These are phyloP conservation scores for Pythium myriotylum DNA, from an alignment of 352 stramenopile species.

Conservation along the genomic window DNA sequence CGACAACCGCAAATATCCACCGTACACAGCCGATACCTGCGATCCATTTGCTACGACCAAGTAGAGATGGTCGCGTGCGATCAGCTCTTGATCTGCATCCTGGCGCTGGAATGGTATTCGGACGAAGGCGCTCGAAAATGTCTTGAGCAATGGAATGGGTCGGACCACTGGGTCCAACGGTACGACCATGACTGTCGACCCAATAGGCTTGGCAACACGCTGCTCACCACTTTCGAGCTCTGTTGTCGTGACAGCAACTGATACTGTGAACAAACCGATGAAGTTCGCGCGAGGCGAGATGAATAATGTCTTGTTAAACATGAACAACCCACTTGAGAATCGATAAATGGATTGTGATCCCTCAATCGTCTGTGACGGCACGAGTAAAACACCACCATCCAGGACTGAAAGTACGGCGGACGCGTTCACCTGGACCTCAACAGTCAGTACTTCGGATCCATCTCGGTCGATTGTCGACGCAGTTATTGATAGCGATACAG, in stretches of 20 bases:
- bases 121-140: conserved; percentile 36
- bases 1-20: conserved; percentile 27
- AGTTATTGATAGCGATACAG: not conserved
- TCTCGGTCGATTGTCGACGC: conserved; percentile 20
- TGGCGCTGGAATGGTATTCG: conserved; percentile 43
- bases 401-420: conserved; percentile 11
- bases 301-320: conserved; percentile 24
- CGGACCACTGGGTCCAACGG: conserved; percentile 26
- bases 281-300: conserved; percentile 44
- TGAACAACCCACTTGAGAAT: conserved; percentile 18
- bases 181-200: conserved; percentile 34
- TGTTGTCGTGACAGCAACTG: conserved; percentile 36
- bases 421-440: conserved; percentile 12
- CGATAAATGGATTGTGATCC: conserved; percentile 4
- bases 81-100: conserved; percentile 37
- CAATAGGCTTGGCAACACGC: not conserved
- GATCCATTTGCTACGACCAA: conserved; percentile 42
- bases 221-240: conserved; percentile 40
- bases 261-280: conserved; percentile 43
- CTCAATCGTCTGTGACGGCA: not conserved
- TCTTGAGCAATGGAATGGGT: conserved; percentile 8
- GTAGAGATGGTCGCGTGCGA: conserved; percentile 39
- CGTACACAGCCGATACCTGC: conserved; percentile 42
- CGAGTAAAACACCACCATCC: not conserved
- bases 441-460: conserved; percentile 18